Evolutionary conservation across 202 grass and related monocot genomes (phyloP).

Genomic region (Eragrostis tef): DNA sequence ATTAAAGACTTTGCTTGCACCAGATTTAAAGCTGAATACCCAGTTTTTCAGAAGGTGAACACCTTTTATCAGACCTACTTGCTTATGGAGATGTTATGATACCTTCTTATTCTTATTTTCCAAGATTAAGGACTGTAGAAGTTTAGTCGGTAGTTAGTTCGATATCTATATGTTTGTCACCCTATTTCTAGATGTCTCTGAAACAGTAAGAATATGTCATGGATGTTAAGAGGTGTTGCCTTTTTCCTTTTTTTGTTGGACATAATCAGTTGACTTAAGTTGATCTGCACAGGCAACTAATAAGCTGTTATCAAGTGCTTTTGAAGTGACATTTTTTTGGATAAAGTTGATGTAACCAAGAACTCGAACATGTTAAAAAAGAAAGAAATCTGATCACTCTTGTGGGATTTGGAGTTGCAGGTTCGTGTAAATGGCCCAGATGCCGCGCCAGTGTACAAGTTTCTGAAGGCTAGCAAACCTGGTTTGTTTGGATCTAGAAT

Average conservation of each 20-base stretch:
- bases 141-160: background rate
- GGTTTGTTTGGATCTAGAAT: conserved; percentile 82
- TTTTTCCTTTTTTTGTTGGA: too few species aligned
- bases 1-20: conserved; percentile 87
- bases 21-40: conserved; percentile 90
- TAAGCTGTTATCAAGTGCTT: background rate
- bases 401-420: conserved; percentile 38
- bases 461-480: conserved; percentile 81
- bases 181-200: conserved; percentile 5
- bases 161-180: background rate
- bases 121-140: background rate
- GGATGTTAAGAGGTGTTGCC: background rate
- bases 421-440: conserved; percentile 85
- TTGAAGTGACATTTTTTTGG: background rate
- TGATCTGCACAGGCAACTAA: background rate
- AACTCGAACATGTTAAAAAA: background rate
- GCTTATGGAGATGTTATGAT: conserved; percentile 15
- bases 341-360: conserved; percentile 17
- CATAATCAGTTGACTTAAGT: background rate
- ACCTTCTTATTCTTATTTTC: background rate
- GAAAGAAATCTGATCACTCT: background rate
- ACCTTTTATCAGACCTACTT: conserved; percentile 10
- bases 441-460: conserved; percentile 75
- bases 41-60: conserved; percentile 89
- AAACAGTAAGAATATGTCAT: background rate